Evolutionary conservation across 768 basidiomycete genomes (phyloP), one percentile per base, ranked within the genome.

Genomic region (Ramaria sp.): DNA sequence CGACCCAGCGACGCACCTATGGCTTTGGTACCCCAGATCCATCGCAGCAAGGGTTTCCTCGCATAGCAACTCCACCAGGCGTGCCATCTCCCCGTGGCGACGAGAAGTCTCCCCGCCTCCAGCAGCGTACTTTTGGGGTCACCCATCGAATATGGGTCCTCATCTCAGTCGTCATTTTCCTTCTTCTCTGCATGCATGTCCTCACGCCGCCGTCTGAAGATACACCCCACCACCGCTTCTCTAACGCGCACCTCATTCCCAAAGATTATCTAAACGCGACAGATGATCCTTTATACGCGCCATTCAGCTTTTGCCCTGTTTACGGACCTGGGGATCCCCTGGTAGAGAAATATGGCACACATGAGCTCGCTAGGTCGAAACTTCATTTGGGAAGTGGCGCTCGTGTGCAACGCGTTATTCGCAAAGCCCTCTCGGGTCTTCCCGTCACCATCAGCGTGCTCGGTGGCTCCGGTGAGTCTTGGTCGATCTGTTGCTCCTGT

Each of bases 391-490:
- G 93, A 1, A 92, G 85, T 55, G 85, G 89, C 13, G 84, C 83
- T 12, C 76, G 93, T 39, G 72, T 95, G 4, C 92, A 93, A 67
- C 76, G 86, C 31, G 81, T 95, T 22, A 71, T 96, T 39, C 84
- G 85, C 66, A 84, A 85, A 69, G 93, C 91, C 1, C 73, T 96
- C 62, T 76, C 84, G 5, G 93, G 91, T 7, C 81, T 83, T 56
- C 90, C 91, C 2, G 79, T 96, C 13, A 94, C 91, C 7, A 91
- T 96, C 63, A 90, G 88, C 67, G 79, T 96, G 37, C 65, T 96
- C 19, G 93, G 93, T 41, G 91, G 92, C 58, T 94, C 91, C 60
- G 76, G 92, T 94, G 64, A 67, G 82, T 69, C 7, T 37, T 22
- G 17, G 19, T 7, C 13, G 2, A 33, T 37, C 30, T 11, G 7